Evolutionary conservation across 2,329 filamentous ascomycete genomes (phyloP).

Genomic region (Aplosporella prunicola): DNA sequence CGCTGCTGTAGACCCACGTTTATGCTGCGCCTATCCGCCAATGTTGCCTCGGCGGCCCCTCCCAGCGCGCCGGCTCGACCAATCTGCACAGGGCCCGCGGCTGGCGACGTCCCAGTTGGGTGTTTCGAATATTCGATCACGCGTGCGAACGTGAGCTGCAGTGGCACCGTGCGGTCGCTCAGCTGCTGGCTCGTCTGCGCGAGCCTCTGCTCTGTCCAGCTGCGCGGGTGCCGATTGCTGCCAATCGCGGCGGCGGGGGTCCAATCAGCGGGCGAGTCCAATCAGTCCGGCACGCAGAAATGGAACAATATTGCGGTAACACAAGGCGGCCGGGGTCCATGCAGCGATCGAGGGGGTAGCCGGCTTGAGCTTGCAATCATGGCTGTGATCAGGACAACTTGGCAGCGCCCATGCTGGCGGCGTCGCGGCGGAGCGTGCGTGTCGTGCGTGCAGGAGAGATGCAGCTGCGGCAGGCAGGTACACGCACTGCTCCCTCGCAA

Average conservation of each 20-base stretch:
- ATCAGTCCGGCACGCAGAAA: constrained; percentile 28
- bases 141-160: constrained; percentile 29
- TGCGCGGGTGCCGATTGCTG: constrained; percentile 9
- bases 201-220: constrained; percentile 9
- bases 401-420: constrained; percentile 27
- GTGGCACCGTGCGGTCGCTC: constrained; percentile 24
- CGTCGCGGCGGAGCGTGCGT: constrained; percentile 9
- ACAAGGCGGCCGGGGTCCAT: constrained; percentile 27
- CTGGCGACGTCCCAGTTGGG: constrained; percentile 29
- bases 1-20: constrained; percentile 30
- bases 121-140: constrained; percentile 33
- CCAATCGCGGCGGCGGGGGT: constrained; percentile 5
- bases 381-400: constrained; percentile 17
- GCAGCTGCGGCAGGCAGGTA: constrained; percentile 10
- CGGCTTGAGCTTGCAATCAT: constrained; percentile 15
- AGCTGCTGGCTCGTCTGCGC: constrained; percentile 3
- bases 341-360: constrained; percentile 24
- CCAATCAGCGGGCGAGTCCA: constrained; percentile 5
- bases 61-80: constrained; percentile 28
- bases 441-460: constrained; percentile 4
- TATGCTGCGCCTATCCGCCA: constrained; percentile 31
- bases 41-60: constrained; percentile 23
- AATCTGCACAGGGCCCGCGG: constrained; percentile 25
- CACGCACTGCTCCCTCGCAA: no score
- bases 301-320: constrained; percentile 29